phyloP scores from a whole-genome alignment of 306 rosid genomes.

The Vigna trinervia region DNA sequence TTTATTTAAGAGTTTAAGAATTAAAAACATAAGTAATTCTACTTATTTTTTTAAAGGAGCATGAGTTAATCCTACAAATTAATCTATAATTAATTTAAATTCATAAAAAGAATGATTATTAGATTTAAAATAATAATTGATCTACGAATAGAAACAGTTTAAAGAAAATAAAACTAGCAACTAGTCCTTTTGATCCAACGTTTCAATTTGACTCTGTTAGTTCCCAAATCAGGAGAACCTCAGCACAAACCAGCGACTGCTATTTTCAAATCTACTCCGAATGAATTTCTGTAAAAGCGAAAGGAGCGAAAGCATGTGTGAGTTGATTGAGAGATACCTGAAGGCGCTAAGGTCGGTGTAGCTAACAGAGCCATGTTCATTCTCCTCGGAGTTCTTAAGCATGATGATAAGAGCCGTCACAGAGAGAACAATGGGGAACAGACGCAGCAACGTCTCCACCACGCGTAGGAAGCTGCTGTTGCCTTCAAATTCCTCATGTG shows the following conservation, averaged over 20 bases:
- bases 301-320: neutral
- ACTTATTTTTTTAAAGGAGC: too few species aligned
- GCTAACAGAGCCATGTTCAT: constrained; percentile 68
- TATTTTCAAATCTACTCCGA: too few species aligned
- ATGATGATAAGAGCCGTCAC: constrained; percentile 77
- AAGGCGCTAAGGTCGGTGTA: constrained; percentile 79
- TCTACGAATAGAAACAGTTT: too few species aligned
- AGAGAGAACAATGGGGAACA: constrained; percentile 70
- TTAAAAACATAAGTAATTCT: too few species aligned
- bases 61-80: too few species aligned
- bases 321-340: constrained; percentile 55
- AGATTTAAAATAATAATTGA: too few species aligned
- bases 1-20: too few species aligned
- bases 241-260: neutral
- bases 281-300: too few species aligned
- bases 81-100: too few species aligned
- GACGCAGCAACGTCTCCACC: constrained; percentile 76
- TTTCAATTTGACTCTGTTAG: neutral
- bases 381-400: constrained; percentile 80
- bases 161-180: too few species aligned
- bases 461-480: constrained; percentile 47
- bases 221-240: neutral
- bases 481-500: constrained; percentile 26
- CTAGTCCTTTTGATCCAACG: neutral
- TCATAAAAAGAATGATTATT: too few species aligned